Evolutionary conservation across 352 stramenopile species (phyloP).

Genomic region (Pythium scleroteichum): DNA sequence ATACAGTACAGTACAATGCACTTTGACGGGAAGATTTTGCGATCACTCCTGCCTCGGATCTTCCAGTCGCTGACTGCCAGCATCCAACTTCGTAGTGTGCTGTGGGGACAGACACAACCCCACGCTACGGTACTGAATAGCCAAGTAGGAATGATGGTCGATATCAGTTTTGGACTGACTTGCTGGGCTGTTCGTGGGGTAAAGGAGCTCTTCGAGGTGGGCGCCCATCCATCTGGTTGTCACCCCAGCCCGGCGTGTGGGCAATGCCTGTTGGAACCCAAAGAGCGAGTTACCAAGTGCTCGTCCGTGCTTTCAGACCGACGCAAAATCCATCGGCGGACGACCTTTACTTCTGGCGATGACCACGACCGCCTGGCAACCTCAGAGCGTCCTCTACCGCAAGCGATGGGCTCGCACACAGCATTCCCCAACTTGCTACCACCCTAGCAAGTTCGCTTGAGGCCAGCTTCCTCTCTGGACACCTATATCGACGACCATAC

Average conservation of each 20-base stretch:
- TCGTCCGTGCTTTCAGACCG: not conserved
- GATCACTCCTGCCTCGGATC: no score
- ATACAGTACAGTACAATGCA: not conserved
- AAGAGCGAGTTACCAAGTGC: conserved; percentile 7
- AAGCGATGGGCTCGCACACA: not conserved
- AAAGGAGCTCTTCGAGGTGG: not conserved
- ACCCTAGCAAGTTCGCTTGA: conserved; percentile 1
- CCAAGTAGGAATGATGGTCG: not conserved
- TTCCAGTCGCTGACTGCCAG: no score
- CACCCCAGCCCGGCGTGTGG: not conserved
- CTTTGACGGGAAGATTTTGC: no score
- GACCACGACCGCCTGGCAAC: not conserved
- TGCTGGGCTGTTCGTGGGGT: not conserved
- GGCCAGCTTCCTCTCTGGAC: not conserved
- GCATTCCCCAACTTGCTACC: conserved; percentile 18
- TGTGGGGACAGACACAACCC: no score
- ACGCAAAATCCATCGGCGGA: not conserved
- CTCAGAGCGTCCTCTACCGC: not conserved
- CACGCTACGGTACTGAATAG: no score
- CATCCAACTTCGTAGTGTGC: no score
- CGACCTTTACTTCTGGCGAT: not conserved
- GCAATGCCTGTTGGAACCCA: not conserved
- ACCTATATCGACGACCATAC: not conserved
- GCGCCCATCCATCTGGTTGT: not conserved
- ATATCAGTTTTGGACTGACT: conserved; percentile 1